phyloP scores from a whole-genome alignment of 1,284 basidiomycete species.

The Puccinia polysora region DNA sequence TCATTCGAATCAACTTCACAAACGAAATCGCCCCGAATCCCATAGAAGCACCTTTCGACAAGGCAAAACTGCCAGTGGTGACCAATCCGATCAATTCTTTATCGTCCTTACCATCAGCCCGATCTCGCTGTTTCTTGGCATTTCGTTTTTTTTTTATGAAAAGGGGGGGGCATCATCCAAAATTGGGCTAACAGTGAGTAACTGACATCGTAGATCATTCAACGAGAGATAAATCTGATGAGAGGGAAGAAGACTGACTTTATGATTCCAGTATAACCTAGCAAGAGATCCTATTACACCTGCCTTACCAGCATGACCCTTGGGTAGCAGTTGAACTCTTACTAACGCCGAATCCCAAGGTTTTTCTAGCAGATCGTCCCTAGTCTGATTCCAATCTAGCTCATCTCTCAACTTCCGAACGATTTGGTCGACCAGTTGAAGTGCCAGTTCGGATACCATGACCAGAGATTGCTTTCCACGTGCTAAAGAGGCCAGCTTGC shows the following conservation, averaged over 20 bases:
- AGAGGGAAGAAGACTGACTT: background rate
- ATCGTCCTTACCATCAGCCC: background rate
- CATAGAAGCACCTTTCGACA: slow-evolving; percentile 19
- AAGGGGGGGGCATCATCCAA: slow-evolving; percentile 7
- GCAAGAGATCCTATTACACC: slow-evolving; percentile 21
- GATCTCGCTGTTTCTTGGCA: background rate
- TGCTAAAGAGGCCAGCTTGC: slow-evolving; percentile 9
- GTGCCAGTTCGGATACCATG: slow-evolving; percentile 1
- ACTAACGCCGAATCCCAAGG: slow-evolving; percentile 4
- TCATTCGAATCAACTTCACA: slow-evolving; percentile 17
- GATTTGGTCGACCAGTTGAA: slow-evolving; percentile 13
- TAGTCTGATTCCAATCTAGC: slow-evolving; percentile 12
- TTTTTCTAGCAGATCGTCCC: background rate
- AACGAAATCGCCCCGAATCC: slow-evolving; percentile 28
- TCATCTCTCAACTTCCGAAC: slow-evolving; percentile 7
- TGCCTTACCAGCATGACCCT: slow-evolving; percentile 11
- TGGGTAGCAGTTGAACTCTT: slow-evolving; percentile 11
- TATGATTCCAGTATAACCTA: slow-evolving; percentile 25
- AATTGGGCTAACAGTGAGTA: background rate
- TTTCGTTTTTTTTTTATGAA: too few relatives aligned
- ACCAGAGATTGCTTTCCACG: background rate
- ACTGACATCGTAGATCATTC: background rate
- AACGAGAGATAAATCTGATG: background rate
- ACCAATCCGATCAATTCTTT: slow-evolving; percentile 29
- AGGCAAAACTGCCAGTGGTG: slow-evolving; percentile 12